Conservation (phyloP, 805 yeast genomes). For the Kluyveromyces dobzhanskii region DNA sequence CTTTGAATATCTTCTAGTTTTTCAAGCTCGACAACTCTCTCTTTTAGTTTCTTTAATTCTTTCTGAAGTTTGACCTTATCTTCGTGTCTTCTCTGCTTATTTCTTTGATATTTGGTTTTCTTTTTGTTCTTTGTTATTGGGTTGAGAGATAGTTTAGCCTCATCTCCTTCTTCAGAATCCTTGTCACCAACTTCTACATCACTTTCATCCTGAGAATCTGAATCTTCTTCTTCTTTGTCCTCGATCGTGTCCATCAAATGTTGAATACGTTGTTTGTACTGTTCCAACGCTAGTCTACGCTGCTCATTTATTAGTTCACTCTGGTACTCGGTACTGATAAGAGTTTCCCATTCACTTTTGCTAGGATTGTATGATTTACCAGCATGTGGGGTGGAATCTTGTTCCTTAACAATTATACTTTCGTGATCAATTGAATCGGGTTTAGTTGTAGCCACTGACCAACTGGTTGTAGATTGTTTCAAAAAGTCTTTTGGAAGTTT, state of each 20-base stretch:
- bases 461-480: conserved; percentile 34
- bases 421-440: conserved; percentile 48
- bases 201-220: conserved; percentile 28
- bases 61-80: conserved; percentile 47
- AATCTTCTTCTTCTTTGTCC: conserved; percentile 45
- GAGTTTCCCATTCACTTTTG: conserved; percentile 67
- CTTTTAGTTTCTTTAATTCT: conserved; percentile 52
- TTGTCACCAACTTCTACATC: conserved; percentile 20
- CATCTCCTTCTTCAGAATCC: conserved; percentile 32
- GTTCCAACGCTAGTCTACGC: conserved; percentile 50
- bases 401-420: conserved; percentile 47
- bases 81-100: conserved; percentile 54
- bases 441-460: conserved; percentile 42
- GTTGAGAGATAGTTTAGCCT: conserved; percentile 53
- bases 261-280: conserved; percentile 55
- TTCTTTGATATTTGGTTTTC: conserved; percentile 73
- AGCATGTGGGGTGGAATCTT: conserved; percentile 54
- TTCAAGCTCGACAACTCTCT: conserved; percentile 51
- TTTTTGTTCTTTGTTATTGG: conserved; percentile 58
- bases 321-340: conserved; percentile 58
- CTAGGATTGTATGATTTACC: conserved; percentile 92
- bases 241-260: conserved; percentile 55
- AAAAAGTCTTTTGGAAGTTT: conserved; percentile 34
- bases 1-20: conserved; percentile 33
- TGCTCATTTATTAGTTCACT: conserved; percentile 62